Evolutionary conservation across 441 rosid species (phyloP), one percentile per base, ranked within the genome.

Genomic region (Populus hybrid): DNA sequence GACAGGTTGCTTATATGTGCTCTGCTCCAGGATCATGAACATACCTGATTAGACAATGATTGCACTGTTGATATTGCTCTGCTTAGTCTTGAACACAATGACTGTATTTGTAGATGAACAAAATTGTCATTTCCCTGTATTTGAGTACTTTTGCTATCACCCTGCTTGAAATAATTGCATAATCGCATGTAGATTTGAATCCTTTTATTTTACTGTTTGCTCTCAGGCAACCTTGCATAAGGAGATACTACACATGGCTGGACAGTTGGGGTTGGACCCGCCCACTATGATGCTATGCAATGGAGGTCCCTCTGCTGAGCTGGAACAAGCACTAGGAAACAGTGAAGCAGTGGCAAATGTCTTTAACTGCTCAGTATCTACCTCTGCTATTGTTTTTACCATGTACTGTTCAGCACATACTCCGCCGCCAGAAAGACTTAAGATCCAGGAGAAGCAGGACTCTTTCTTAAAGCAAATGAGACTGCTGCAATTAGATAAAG

Each of bases 181-280:
- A n/a, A 69, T 68, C 19, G 30, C 74, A 2, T 0, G 46, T 4
- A 66, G 18, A 69, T 77, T 10, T 36, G 18, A 28, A 38, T 40
- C 5, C 11, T 23, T 75, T 59, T 36, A 19, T 24, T 34, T 18
- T 36, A 50, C 66, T 71, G 61, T 78, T 79, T 72, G 14, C 74
- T 80, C 76, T 23, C 84, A 96, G 99, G 98, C 99, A 19, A 92
- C 98, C 75, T 90, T 92, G 88, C 97, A 90, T 77, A 87, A 88
- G 84, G 87, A 88, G 83, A 79, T 92, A 68, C 92, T 96, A 68
- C 85, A 91, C 88, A 96, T 94, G 98, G 98, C 99, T 82, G 98
- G 99, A 59, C 99, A 96, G 79, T 82, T 94, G 87, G 98, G 98
- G 36, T 95, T 96, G 73, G 92, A 91, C 81, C 98, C 98, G 79